A percentile compares a stretch with the other conserved stretches of the same genome.
Evolutionary conservation across 116 monocot genomes (phyloP).

Genomic region (Zostera marina): DNA sequence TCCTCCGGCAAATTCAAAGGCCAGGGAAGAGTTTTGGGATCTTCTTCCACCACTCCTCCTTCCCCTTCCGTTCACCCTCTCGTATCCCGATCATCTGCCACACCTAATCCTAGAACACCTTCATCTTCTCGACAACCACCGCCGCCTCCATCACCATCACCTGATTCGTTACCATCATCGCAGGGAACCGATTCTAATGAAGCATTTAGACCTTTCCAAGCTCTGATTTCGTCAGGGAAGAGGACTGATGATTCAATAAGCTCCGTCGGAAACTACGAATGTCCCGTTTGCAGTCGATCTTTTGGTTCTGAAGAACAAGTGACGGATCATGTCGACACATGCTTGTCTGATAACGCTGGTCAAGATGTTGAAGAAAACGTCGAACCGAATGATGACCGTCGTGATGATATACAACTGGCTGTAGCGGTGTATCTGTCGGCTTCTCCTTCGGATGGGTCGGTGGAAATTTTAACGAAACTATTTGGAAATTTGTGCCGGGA

Average conservation of each 20-base stretch:
- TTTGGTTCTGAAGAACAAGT: conserved; percentile 45
- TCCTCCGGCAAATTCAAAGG: conserved; percentile 56
- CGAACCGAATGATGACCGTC: background rate
- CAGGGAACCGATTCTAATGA: background rate
- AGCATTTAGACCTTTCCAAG: conserved; percentile 25
- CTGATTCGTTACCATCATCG: background rate
- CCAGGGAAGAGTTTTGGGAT: conserved; percentile 69
- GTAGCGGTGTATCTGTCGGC: conserved; percentile 33
- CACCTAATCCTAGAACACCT: background rate
- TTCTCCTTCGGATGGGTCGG: conserved; percentile 20
- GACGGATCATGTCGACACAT: conserved; percentile 39
- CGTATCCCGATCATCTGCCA: background rate
- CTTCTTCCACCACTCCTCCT: conserved; percentile 11
- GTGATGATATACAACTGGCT: conserved; percentile 2
- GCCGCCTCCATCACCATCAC: conserved; percentile 1
- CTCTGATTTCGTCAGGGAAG: conserved; percentile 25
- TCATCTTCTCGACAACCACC: background rate
- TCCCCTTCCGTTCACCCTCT: conserved; percentile 10
- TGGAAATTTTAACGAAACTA: conserved; percentile 41
- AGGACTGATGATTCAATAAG: background rate
- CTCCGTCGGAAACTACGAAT: conserved; percentile 4
- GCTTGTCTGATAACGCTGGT: conserved; percentile 9
- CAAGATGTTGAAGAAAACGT: background rate
- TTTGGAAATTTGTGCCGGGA: conserved; percentile 52
- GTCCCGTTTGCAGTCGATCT: conserved; percentile 33